Conservation (phyloP, 306 rosid genomes). For the Quillaja saponaria region DNA sequence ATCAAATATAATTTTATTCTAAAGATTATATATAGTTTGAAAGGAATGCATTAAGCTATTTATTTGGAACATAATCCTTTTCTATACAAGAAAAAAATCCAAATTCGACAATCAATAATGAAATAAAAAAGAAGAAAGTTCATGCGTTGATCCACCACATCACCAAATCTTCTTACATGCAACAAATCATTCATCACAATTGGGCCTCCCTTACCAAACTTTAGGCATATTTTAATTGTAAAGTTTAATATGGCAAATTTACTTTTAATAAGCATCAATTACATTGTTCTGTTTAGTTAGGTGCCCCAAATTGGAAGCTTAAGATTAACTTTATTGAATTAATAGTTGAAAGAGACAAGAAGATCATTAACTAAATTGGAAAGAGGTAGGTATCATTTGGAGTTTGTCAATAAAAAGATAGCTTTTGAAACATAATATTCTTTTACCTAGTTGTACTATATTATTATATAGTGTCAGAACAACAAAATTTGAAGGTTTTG, state of each 20-base stretch:
- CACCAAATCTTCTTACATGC: constrained; percentile 21
- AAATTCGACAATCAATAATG: neutral
- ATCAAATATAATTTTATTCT: too few species aligned
- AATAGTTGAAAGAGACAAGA: neutral
- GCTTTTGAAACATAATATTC: constrained; percentile 29
- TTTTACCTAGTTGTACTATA: constrained; percentile 18
- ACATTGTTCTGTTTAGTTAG: constrained; percentile 15
- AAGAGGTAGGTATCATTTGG: constrained; percentile 25
- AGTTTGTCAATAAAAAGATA: constrained; percentile 22
- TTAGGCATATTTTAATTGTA: neutral
- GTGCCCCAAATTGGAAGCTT: constrained; percentile 35
- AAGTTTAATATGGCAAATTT: neutral
- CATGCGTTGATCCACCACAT: constrained; percentile 8
- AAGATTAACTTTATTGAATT: constrained; percentile 21
- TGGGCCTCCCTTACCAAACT: constrained; percentile 8
- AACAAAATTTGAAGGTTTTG: too few species aligned
- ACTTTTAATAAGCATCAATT: constrained; percentile 26
- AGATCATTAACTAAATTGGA: constrained; percentile 29
- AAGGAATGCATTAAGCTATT: too few species aligned
- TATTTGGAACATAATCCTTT: too few species aligned
- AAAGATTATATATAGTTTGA: too few species aligned
- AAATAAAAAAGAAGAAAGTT: neutral
- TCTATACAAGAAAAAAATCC: neutral
- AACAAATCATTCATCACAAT: constrained; percentile 19
- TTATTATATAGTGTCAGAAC: too few species aligned